phyloP scores from a whole-genome alignment of 192 early-diverging fungal genomes.

The Geranomyces variabilis region DNA sequence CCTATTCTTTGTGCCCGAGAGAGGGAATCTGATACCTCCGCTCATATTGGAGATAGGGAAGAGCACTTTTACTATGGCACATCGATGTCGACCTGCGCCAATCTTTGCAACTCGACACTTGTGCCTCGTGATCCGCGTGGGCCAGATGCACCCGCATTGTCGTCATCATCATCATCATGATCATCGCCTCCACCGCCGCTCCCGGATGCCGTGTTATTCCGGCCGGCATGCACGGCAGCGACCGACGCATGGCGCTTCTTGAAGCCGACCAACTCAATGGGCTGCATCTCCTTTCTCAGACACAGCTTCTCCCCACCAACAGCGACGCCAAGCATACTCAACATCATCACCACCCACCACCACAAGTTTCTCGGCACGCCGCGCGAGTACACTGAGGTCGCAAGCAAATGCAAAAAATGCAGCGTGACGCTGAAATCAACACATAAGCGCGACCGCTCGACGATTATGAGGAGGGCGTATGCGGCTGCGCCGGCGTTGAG shows the following conservation, averaged over 20 bases:
- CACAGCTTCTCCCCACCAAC: constrained; percentile 81
- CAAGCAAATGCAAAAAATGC: constrained; percentile 67
- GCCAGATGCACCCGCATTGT: too few relatives aligned
- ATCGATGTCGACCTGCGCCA: constrained; percentile 20
- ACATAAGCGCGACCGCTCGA: constrained; percentile 74
- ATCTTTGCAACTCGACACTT: constrained; percentile 32
- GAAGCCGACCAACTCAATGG: constrained; percentile 49
- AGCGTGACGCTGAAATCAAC: constrained; percentile 79
- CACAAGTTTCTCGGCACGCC: constrained; percentile 63
- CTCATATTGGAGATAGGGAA: too few relatives aligned
- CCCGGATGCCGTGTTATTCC: too few relatives aligned
- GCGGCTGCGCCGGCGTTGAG: constrained; percentile 64
- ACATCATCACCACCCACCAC: constrained; percentile 70
- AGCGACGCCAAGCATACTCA: constrained; percentile 61
- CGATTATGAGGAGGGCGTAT: constrained; percentile 49
- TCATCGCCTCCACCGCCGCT: constrained; percentile 3
- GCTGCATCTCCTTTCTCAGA: constrained; percentile 79
- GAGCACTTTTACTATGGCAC: too few relatives aligned
- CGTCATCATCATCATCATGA: too few relatives aligned
- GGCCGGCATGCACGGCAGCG: not conserved
- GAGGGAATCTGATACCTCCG: too few relatives aligned
- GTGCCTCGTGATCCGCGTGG: too few relatives aligned
- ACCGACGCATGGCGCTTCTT: constrained; percentile 18
- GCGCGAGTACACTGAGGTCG: constrained; percentile 59
- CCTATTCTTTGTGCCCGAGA: too few relatives aligned